Evolutionary conservation across 2,329 filamentous ascomycete species (phyloP).

Genomic region (Pseudogymnoascus sp.): DNA sequence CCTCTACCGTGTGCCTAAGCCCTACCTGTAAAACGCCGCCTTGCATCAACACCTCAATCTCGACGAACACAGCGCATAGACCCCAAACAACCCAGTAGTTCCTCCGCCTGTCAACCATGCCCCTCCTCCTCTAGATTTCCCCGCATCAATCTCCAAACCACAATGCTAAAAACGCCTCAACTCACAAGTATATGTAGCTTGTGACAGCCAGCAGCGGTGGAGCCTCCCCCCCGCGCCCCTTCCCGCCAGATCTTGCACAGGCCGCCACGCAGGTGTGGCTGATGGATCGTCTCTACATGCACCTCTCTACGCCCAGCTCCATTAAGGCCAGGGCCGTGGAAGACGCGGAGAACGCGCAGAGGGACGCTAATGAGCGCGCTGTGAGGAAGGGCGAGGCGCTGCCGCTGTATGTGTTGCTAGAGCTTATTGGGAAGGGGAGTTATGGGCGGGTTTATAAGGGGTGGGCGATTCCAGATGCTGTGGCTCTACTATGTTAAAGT

Average conservation of each 20-base stretch:
- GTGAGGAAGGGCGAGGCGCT: constrained; percentile 49
- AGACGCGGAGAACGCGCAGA: constrained; percentile 64
- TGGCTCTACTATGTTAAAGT: not conserved
- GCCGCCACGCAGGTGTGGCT: not conserved
- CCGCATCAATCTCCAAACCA: not conserved
- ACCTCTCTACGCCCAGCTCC: constrained; percentile 35
- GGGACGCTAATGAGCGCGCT: constrained; percentile 52
- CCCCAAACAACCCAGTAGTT: not conserved
- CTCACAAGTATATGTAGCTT: not conserved
- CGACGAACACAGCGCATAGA: not conserved
- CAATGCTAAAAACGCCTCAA: not conserved
- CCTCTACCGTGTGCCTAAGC: not conserved
- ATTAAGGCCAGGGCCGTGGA: constrained; percentile 54
- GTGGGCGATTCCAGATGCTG: constrained; percentile 14
- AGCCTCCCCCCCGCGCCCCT: not conserved
- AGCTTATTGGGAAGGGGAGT: constrained; percentile 67
- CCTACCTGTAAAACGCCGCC: not conserved
- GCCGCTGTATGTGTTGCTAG: constrained; percentile 57
- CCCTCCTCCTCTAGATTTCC: not conserved
- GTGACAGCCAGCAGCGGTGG: not conserved
- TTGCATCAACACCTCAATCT: not conserved
- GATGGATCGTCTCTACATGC: constrained; percentile 30
- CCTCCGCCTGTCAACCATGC: not conserved
- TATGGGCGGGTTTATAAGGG: constrained; percentile 70
- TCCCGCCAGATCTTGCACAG: not conserved